Evolutionary conservation across 108 stramenopile genomes (phyloP).

Genomic region (Chaetoceros muelleri): DNA sequence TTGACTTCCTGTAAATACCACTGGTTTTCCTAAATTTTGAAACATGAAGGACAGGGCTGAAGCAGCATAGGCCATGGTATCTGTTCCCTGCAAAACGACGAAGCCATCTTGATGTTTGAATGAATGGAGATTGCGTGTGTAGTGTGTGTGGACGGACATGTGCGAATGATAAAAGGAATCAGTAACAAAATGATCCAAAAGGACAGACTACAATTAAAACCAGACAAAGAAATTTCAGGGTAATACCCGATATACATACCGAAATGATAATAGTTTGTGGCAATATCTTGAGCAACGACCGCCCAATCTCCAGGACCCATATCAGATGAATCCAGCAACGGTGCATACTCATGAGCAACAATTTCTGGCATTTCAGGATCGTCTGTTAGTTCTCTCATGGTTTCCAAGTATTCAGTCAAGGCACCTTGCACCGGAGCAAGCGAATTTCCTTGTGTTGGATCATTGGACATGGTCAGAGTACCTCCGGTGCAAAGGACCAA

Average conservation of each 20-base stretch:
- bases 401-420: constrained; percentile 53
- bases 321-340: constrained; percentile 77
- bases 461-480: constrained; percentile 72
- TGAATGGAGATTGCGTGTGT: constrained; percentile 53
- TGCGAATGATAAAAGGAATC: background rate
- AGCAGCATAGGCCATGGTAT: constrained; percentile 96
- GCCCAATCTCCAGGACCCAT: constrained; percentile 91
- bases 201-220: background rate
- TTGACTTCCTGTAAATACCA: constrained; percentile 88
- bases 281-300: constrained; percentile 63
- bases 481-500: constrained; percentile 75
- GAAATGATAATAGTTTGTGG: constrained; percentile 1
- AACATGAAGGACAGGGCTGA: constrained; percentile 94
- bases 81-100: constrained; percentile 93
- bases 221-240: background rate
- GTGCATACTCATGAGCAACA: constrained; percentile 61
- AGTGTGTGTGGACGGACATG: constrained; percentile 2
- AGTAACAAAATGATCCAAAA: background rate
- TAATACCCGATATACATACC: too few relatives aligned
- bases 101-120: constrained; percentile 90
- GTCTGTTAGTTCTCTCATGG: constrained; percentile 59
- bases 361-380: constrained; percentile 69
- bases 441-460: constrained; percentile 44
- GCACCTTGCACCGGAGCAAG: constrained; percentile 72
- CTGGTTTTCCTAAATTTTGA: constrained; percentile 95